Evolutionary conservation across 2,329 filamentous ascomycete species (phyloP), one percentile per base, ranked within the genome.

Genomic region (Penicillium sp.): DNA sequence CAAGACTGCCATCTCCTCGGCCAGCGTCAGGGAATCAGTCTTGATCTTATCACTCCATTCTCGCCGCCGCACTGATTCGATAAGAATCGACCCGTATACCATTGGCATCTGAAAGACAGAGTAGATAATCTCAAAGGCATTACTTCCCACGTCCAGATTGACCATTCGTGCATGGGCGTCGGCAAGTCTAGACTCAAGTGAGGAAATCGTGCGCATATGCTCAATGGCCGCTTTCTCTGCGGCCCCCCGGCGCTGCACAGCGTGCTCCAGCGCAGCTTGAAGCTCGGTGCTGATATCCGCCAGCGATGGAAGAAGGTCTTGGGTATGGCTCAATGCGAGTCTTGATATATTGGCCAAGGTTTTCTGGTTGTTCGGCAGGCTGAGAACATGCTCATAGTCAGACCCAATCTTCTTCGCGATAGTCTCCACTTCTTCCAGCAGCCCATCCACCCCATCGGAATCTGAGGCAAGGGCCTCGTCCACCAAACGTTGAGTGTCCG

Each of bases 21-120:
- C 91, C 27, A 99, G 77, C 0, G 88, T 90, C 3, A 89, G 86
- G 0, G 93, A 94, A 66, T 97, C 94, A 3, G 84, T 82, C 68
- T 88, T 90, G 72, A 97, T 88, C 73, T 96, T 96, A 50, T 96
- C 90, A 13, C 84, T 85, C 92, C 94, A 99, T 74, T 97, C 92
- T 34, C 86, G 86, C 23, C 94, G 86, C 54, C 90, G 85, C 39
- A 97, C 85, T 16, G 91, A 88, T 73, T 99, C 94, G 4, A 90
- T 84, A 21, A 96, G 78, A 55, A 96, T 89, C 3, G 91, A 92
- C 0, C 92, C 92, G 70, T 97, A 99, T 64, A 96, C 86, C 54
- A 88, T 87, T 0, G 94, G 94, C 31, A 97, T 82, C 59, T 92
- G 86, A 41, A 92, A 87, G 35, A 97, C 87, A 23, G 90, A 80